Percentiles rank a stretch among this genome's conserved stretches.
Evolutionary conservation across 768 basidiomycete genomes (phyloP).

Genomic region (Tylopilus plumbeoviolaceoides): DNA sequence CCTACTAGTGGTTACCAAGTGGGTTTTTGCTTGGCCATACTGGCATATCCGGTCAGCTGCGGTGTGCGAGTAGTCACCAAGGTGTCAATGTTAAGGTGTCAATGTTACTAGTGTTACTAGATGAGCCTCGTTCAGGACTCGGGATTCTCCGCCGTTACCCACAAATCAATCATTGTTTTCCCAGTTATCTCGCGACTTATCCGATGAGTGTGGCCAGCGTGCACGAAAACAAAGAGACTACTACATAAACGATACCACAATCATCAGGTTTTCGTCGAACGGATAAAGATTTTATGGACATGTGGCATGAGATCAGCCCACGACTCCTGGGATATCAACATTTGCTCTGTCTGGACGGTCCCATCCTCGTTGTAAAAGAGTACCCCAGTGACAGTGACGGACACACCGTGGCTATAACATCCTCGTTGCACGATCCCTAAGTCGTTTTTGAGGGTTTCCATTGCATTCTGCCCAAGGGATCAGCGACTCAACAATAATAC

Average conservation of each 20-base stretch:
- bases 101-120: too few relatives aligned
- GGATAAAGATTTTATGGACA: conserved; percentile 5
- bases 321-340: not conserved
- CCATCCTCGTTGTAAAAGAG: conserved; percentile 8
- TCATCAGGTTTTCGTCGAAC: not conserved
- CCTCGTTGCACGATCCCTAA: not conserved
- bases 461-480: not conserved
- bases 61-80: too few relatives aligned
- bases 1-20: too few relatives aligned
- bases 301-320: conserved; percentile 8
- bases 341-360: not conserved
- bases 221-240: not conserved
- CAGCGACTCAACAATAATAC: not conserved
- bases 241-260: not conserved
- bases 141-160: too few relatives aligned
- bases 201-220: too few relatives aligned
- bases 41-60: too few relatives aligned
- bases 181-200: too few relatives aligned
- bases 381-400: not conserved
- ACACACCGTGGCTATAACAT: not conserved
- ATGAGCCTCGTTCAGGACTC: too few relatives aligned
- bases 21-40: too few relatives aligned
- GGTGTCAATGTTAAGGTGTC: too few relatives aligned
- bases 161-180: too few relatives aligned
- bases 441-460: not conserved